These are phyloP conservation scores for Sporisorium iseilematis-ciliati DNA, from an alignment of 1,284 basidiomycete genomes.

Conservation along the genomic window DNA sequence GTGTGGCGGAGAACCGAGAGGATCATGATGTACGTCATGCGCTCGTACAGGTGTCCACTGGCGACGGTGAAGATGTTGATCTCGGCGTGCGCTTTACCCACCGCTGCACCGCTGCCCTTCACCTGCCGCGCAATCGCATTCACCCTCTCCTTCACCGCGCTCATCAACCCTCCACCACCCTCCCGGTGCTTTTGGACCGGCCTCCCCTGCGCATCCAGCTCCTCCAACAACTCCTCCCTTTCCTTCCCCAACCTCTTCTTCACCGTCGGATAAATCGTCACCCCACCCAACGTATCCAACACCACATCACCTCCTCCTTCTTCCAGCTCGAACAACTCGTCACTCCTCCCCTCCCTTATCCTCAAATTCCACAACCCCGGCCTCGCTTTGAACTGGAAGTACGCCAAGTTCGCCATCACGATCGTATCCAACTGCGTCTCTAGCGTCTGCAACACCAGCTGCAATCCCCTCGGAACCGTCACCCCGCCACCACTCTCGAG, in stretches of 20 bases:
- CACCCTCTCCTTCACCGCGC: slow-evolving; percentile 22
- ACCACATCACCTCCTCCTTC: slow-evolving; percentile 74
- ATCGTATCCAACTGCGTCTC: slow-evolving; percentile 67
- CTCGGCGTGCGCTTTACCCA: slow-evolving; percentile 71
- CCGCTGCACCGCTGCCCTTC: background rate
- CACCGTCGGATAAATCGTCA: slow-evolving; percentile 87
- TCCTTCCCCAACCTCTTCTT: slow-evolving; percentile 82
- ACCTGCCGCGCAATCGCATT: slow-evolving; percentile 11
- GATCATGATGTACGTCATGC: slow-evolving; percentile 98
- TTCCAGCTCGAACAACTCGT: slow-evolving; percentile 83
- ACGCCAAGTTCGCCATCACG: slow-evolving; percentile 94
- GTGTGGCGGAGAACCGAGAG: slow-evolving; percentile 94
- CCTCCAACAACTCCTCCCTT: slow-evolving; percentile 78
- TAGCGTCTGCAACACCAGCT: slow-evolving; percentile 71
- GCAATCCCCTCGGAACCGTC: slow-evolving; percentile 77
- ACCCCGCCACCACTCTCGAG: slow-evolving; percentile 70
- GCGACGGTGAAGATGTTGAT: slow-evolving; percentile 99
- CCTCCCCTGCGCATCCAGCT: slow-evolving; percentile 40
- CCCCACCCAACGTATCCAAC: slow-evolving; percentile 86
- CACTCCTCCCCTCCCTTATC: slow-evolving; percentile 84
- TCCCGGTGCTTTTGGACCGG: slow-evolving; percentile 21
- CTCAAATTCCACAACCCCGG: slow-evolving; percentile 87
- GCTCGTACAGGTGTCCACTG: slow-evolving; percentile 94
- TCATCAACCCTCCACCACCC: slow-evolving; percentile 16
- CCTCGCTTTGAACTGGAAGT: slow-evolving; percentile 92